Evolutionary conservation across 139 green algal species (phyloP).

Genomic region (Coelastrella sp.): DNA sequence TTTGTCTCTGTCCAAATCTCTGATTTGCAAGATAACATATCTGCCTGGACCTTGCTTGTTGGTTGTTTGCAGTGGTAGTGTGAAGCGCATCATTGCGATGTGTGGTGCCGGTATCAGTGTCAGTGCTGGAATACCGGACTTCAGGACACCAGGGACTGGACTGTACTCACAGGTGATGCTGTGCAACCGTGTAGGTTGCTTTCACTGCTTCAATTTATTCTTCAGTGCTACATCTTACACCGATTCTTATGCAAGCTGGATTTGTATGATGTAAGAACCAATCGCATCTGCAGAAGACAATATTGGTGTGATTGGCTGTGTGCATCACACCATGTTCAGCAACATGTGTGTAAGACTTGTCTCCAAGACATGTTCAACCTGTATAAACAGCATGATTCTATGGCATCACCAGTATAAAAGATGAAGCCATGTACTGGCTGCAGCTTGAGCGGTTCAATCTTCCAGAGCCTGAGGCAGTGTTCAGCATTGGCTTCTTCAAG

Average conservation of each 20-base stretch:
- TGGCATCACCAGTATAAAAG: not conserved
- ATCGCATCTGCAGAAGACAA: no score
- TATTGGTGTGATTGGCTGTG: no score
- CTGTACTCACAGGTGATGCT: constrained; percentile 71
- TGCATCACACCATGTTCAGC: no score
- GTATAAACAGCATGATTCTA: not conserved
- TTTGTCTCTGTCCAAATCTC: no score
- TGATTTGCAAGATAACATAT: no score
- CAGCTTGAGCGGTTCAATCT: constrained; percentile 77
- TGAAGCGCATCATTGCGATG: constrained; percentile 70
- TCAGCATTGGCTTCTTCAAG: constrained; percentile 81
- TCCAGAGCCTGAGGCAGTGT: constrained; percentile 79
- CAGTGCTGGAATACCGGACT: constrained; percentile 78
- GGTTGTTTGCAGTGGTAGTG: constrained; percentile 10
- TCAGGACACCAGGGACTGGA: constrained; percentile 67
- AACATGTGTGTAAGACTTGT: no score
- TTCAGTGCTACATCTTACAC: no score
- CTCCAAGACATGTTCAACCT: no score
- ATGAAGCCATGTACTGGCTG: not conserved
- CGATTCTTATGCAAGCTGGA: no score
- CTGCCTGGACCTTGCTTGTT: not conserved
- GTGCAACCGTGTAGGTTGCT: not conserved
- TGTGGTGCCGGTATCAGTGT: constrained; percentile 86
- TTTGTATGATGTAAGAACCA: no score
- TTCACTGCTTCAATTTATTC: no score